These are phyloP conservation scores for Amoebophrya sp. DNA, from an alignment of 169 alveolate species.

Conservation along the genomic window DNA sequence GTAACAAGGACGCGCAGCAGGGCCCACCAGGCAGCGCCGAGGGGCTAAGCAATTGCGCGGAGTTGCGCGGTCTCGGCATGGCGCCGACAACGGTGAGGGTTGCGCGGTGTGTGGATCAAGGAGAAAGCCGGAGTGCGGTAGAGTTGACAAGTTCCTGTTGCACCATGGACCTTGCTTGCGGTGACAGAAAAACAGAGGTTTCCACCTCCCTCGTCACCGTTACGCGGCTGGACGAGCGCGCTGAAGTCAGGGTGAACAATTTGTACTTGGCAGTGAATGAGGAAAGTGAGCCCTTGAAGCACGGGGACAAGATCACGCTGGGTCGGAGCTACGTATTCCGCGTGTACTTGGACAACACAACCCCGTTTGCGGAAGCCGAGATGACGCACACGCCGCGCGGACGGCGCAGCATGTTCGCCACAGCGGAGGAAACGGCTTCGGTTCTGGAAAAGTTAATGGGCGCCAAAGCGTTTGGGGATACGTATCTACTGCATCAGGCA, in stretches of 20 bases:
- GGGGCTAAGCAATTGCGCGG: background rate
- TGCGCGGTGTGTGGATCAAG: no score
- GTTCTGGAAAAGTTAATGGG: background rate
- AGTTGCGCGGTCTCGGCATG: background rate
- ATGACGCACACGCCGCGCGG: background rate
- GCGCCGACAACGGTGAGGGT: no score
- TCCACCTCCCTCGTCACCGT: background rate
- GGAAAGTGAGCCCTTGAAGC: background rate
- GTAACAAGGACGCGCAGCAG: background rate
- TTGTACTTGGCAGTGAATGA: no score
- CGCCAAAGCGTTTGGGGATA: background rate
- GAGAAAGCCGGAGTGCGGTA: no score
- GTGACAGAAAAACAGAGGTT: background rate
- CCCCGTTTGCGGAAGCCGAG: background rate
- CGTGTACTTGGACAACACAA: background rate
- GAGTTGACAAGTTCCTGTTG: no score
- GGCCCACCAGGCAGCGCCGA: background rate
- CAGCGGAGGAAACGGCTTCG: background rate
- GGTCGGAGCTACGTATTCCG: background rate
- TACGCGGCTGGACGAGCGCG: background rate
- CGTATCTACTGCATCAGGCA: background rate
- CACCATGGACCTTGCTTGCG: background rate
- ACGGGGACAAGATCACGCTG: background rate
- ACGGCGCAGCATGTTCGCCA: background rate
- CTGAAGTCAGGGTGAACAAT: no score